phyloP scores from a whole-genome alignment of 768 basidiomycete genomes.

The Collybia mongolica region DNA sequence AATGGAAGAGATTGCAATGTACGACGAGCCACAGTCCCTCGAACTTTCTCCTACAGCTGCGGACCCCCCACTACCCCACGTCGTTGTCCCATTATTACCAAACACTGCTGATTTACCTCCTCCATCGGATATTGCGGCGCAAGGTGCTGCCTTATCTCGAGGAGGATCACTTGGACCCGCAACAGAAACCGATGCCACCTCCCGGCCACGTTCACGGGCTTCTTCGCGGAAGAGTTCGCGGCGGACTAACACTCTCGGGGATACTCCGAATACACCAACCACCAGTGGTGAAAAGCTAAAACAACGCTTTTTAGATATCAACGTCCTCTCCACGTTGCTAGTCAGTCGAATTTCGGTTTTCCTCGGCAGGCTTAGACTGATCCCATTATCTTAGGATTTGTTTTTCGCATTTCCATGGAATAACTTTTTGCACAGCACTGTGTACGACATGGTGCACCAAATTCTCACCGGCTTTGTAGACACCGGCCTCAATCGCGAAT shows the following conservation, averaged over 20 bases:
- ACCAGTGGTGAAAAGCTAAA: constrained; percentile 83
- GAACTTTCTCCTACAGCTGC: constrained; percentile 25
- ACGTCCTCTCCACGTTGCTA: constrained; percentile 73
- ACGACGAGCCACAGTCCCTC: constrained; percentile 50
- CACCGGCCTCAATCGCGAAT: constrained; percentile 78
- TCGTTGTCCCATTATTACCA: constrained; percentile 28
- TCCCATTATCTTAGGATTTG: constrained; percentile 57
- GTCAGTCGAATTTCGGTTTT: constrained; percentile 42
- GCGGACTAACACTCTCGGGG: constrained; percentile 35
- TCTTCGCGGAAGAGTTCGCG: constrained; percentile 56
- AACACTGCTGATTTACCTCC: constrained; percentile 26
- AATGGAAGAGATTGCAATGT: constrained; percentile 83
- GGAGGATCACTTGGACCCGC: constrained; percentile 4
- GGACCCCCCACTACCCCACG: constrained; percentile 29
- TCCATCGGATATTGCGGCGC: constrained; percentile 25
- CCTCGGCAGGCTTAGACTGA: not conserved
- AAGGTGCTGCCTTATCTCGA: constrained; percentile 22
- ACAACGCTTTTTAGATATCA: constrained; percentile 68
- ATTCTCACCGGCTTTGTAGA: constrained; percentile 88
- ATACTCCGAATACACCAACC: constrained; percentile 33
- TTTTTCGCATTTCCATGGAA: constrained; percentile 98
- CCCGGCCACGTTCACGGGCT: constrained; percentile 29
- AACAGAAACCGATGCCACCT: constrained; percentile 12
- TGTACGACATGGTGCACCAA: constrained; percentile 95
- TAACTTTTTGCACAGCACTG: constrained; percentile 95